Percentiles rank a stretch among this genome's conserved stretches.
phyloP scores from a whole-genome alignment of 73 alveolate genomes.

The Tetrahymena malaccensis region DNA sequence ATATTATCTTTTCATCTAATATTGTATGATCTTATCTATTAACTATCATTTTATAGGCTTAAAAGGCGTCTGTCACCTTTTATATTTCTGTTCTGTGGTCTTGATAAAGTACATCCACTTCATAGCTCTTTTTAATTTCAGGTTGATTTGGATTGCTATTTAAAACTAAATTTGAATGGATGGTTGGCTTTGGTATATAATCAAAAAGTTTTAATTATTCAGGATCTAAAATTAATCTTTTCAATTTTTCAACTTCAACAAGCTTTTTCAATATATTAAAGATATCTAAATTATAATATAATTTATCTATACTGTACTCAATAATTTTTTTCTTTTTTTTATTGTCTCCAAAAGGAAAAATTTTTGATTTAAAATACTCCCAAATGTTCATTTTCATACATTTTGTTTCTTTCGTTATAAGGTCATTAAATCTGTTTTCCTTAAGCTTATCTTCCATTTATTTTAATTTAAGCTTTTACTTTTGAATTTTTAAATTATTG shows the following conservation, averaged over 20 bases:
- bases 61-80: neutral
- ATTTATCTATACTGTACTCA: constrained; percentile 1
- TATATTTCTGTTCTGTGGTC: neutral
- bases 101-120: neutral
- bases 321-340: neutral
- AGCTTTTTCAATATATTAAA: constrained; percentile 7
- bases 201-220: constrained; percentile 25
- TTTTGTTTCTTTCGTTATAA: neutral
- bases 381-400: neutral
- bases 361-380: neutral
- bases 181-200: constrained; percentile 23
- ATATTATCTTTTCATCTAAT: neutral
- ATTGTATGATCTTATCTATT: neutral
- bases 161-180: neutral
- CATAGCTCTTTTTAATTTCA: neutral
- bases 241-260: constrained; percentile 13
- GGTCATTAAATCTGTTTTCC: neutral
- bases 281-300: constrained; percentile 8
- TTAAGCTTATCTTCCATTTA: neutral
- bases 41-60: neutral
- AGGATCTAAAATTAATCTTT: neutral
- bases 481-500: neutral
- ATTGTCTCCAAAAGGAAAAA: neutral
- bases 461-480: neutral
- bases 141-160: neutral